phyloP scores from a whole-genome alignment of 1,284 basidiomycete genomes.

The Cutaneotrichosporon cutaneum region DNA sequence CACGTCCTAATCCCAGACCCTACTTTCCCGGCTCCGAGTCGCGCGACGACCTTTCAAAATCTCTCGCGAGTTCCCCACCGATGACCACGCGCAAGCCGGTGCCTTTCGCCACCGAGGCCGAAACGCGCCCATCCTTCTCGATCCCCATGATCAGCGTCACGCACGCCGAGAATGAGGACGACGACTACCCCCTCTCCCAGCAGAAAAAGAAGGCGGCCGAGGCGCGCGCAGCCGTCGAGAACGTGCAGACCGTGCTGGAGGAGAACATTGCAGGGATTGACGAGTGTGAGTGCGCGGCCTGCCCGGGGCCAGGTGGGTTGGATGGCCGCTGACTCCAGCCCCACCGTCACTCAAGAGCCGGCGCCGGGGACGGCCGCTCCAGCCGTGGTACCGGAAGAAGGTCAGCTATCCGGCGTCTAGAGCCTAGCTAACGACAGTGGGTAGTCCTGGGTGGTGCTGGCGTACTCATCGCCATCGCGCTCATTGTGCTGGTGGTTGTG shows the following conservation, averaged over 20 bases:
- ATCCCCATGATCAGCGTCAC: conserved; percentile 3
- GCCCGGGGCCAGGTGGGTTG: neutral
- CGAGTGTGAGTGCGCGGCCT: neutral
- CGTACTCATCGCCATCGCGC: neutral
- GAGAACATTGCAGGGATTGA: conserved; percentile 6
- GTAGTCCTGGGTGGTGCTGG: neutral
- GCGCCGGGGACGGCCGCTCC: neutral
- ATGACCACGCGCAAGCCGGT: neutral
- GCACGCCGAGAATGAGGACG: neutral
- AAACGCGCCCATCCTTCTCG: neutral
- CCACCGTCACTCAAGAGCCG: conserved; percentile 1
- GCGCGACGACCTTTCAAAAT: neutral
- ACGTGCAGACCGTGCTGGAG: neutral
- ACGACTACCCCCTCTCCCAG: conserved; percentile 1
- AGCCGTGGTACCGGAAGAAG: conserved; percentile 4
- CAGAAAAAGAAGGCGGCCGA: neutral
- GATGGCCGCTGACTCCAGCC: neutral
- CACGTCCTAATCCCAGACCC: neutral
- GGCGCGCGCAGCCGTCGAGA: neutral
- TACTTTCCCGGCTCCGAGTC: conserved; percentile 8
- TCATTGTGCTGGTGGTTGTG: neutral
- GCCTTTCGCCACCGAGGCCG: neutral
- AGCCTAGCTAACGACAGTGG: neutral
- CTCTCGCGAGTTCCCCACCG: neutral
- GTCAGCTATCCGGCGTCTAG: neutral